Conservation (phyloP, 2,329 filamentous ascomycete species). For the Botryosphaeria dothidea region DNA sequence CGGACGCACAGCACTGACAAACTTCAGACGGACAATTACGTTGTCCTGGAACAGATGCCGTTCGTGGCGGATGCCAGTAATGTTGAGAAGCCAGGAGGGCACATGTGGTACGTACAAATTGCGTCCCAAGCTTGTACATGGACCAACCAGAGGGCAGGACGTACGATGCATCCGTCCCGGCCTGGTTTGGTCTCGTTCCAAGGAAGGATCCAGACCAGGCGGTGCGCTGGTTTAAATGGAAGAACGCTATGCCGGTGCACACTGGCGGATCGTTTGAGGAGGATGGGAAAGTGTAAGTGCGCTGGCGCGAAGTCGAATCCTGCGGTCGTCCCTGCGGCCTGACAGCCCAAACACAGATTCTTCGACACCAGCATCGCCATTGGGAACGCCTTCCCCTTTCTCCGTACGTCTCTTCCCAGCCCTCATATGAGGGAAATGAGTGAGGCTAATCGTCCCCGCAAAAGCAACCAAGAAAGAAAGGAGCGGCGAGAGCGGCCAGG, state of each 20-base stretch:
- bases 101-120: not conserved
- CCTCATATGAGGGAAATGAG: not conserved
- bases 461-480: conserved; percentile 17
- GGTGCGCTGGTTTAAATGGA: conserved; percentile 4
- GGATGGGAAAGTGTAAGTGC: conserved; percentile 2
- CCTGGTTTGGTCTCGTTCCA: not conserved
- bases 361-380: not conserved
- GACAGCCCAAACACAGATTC: not conserved
- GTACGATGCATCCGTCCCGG: not conserved
- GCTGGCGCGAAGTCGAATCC: not conserved
- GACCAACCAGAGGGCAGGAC: not conserved
- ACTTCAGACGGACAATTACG: not conserved
- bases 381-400: not conserved
- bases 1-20: too few relatives aligned
- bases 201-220: not conserved
- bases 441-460: not conserved
- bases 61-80: not conserved
- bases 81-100: not conserved
- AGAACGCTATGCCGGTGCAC: conserved; percentile 1
- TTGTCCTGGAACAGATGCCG: not conserved
- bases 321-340: not conserved
- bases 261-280: not conserved
- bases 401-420: not conserved
- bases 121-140: not conserved
- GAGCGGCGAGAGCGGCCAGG: conserved; percentile 32